Evolutionary conservation across 257 asterid genomes (phyloP), one percentile per base, ranked within the genome.

Genomic region (Gentiana dahurica): DNA sequence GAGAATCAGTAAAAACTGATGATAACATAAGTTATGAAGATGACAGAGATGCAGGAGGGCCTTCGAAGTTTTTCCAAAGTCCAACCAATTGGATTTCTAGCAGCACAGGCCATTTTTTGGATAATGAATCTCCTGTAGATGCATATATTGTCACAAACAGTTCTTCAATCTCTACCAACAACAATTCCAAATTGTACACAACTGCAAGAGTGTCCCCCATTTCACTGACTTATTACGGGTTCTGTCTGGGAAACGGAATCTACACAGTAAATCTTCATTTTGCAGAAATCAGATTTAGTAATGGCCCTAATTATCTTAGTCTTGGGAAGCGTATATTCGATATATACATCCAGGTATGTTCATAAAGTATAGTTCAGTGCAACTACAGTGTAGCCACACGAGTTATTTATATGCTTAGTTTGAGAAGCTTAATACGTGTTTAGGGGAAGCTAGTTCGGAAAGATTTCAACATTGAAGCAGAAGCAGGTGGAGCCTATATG

Each of bases 301-400:
- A 69, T 53, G 83, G 75, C 70, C 57, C 52, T 53, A 68, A 83
- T 4, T 78, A 60, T 61, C 12, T 43, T 51, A 86, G 95, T 65
- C 80, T 86, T 4, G 92, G 95, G 52, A 80, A 81, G 73, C 92
- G 95, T 63, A 15, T 81, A 54, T 85, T 85, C 58, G 86, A 85
- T 63, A 78, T 85, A 24, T 80, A 85, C 57, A 75, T 85, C 73
- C 95, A 85, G 92, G 95, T 85, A 62, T 41, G 2, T 6, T 0
- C 6, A 41, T 41, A 24, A 24, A 24, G 24, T 24, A 24, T 24
- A 24, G 24, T 24, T 24, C 24, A 1, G 24, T n/a, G n/a, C n/a
- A n/a, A n/a, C 24, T 24, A 24, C 24, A 24, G 24, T 24, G 24
- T 24, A 24, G 4, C 8, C 44, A 39, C 44, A 3, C 44, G 8